Conservation (phyloP, 2,329 filamentous ascomycete genomes). For the Colletotrichum zoysiae region DNA sequence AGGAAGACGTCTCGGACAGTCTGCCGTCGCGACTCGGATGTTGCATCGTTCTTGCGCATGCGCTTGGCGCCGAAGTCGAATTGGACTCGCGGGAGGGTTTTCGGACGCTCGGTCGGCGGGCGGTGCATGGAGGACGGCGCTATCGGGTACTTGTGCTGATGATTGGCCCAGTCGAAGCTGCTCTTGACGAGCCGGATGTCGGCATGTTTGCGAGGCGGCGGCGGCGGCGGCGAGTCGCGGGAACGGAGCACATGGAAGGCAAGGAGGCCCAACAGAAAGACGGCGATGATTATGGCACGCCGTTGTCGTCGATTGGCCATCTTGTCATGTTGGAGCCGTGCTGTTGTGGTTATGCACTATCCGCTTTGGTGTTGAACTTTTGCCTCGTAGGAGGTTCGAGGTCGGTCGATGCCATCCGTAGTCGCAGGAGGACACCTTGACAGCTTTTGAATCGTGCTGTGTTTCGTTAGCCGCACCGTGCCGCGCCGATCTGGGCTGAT, state of each 20-base stretch:
- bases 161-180: conserved; percentile 40
- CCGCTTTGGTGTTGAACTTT: not conserved
- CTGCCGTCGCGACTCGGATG: conserved; percentile 37
- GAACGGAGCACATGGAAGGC: conserved; percentile 19
- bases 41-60: conserved; percentile 27
- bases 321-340: conserved; percentile 28
- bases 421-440: not conserved
- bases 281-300: conserved; percentile 36
- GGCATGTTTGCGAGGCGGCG: conserved; percentile 22
- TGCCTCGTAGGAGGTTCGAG: conserved; percentile 8
- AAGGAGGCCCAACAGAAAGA: conserved; percentile 28
- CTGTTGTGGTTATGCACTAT: not conserved
- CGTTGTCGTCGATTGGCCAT: conserved; percentile 42
- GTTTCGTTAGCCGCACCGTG: conserved; percentile 31
- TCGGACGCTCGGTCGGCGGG: conserved; percentile 24
- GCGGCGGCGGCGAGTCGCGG: not conserved
- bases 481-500: conserved; percentile 15
- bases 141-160: conserved; percentile 32
- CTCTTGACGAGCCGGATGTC: conserved; percentile 32
- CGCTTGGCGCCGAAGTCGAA: conserved; percentile 34
- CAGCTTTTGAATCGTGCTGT: conserved; percentile 6
- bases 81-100: conserved; percentile 34
- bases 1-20: conserved; percentile 52
- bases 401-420: conserved; percentile 7
- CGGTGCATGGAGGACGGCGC: conserved; percentile 35